A percentile compares a stretch with the other conserved stretches of the same genome.
These are phyloP conservation scores for Cyclostephanos invisitatus DNA, from an alignment of 108 stramenopile species.

Conservation along the genomic window DNA sequence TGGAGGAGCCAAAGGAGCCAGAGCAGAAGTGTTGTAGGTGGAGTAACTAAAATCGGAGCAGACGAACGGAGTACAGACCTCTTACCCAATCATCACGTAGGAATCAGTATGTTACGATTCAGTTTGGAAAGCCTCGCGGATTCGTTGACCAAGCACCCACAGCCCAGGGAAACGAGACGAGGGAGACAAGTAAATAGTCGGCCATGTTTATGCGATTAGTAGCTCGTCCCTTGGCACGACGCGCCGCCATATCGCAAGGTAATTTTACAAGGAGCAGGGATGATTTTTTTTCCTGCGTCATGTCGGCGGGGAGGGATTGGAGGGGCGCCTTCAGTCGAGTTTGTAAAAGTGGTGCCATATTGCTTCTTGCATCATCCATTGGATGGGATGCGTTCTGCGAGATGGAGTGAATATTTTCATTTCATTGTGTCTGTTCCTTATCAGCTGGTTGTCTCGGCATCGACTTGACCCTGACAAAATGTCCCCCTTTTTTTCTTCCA, in stretches of 20 bases:
- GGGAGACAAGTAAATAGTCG: too few species aligned
- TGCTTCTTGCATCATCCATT: background rate
- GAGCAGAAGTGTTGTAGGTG: too few species aligned
- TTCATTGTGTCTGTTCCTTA: background rate
- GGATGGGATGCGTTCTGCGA: background rate
- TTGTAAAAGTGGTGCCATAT: too few species aligned
- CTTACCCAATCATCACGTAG: too few species aligned
- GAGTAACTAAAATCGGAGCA: too few species aligned
- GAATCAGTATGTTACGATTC: too few species aligned
- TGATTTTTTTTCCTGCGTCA: background rate
- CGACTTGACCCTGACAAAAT: background rate
- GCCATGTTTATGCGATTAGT: constrained; percentile 43
- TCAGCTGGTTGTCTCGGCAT: background rate
- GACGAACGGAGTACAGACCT: too few species aligned
- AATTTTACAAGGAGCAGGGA: background rate
- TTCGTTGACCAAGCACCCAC: too few species aligned
- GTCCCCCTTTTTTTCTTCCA: background rate
- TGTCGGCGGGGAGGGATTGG: background rate
- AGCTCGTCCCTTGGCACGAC: constrained; percentile 43
- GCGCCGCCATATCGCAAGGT: constrained; percentile 32
- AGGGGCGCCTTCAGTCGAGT: background rate
- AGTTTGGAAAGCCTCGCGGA: too few species aligned
- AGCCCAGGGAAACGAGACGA: too few species aligned
- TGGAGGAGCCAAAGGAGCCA: too few species aligned
- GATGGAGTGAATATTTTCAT: background rate